Evolutionary conservation across 192 early-diverging fungal species (phyloP).

Genomic region (Coemansia sp.): DNA sequence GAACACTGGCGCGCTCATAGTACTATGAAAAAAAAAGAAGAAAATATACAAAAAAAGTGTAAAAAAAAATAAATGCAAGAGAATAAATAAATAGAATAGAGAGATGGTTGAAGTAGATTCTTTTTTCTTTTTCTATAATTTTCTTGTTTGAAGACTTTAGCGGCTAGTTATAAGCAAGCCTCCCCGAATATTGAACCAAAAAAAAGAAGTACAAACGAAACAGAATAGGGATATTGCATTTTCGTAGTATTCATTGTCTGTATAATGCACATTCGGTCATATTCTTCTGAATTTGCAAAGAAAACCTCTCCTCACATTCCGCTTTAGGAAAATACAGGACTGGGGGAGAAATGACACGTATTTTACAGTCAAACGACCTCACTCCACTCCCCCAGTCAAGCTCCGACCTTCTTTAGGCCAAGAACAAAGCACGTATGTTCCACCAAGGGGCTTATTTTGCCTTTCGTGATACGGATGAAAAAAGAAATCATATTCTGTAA

Average conservation of each 20-base stretch:
- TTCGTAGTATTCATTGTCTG: background rate
- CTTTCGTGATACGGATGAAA: background rate
- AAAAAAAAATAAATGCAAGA: background rate
- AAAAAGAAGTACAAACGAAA: background rate
- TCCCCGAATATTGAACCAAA: background rate
- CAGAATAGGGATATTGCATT: slow-evolving; percentile 11
- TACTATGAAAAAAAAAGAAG: background rate
- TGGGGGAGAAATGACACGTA: background rate
- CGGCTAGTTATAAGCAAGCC: slow-evolving; percentile 6
- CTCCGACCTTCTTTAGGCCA: background rate
- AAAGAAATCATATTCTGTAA: background rate
- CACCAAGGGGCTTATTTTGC: slow-evolving; percentile 1
- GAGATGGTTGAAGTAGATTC: background rate
- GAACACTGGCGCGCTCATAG: slow-evolving; percentile 26
- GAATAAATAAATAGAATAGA: background rate
- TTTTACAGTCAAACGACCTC: background rate
- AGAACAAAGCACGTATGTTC: background rate
- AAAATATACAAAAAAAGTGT: background rate
- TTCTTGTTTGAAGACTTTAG: background rate
- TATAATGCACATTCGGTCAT: slow-evolving; percentile 10
- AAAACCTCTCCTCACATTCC: slow-evolving; percentile 9
- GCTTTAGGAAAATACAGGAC: slow-evolving; percentile 4
- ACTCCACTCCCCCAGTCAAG: background rate
- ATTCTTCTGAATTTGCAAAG: background rate
- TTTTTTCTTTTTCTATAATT: slow-evolving; percentile 7